Conservation (phyloP, 2,329 filamentous ascomycete genomes). For the Aspergillus novofumigatus region DNA sequence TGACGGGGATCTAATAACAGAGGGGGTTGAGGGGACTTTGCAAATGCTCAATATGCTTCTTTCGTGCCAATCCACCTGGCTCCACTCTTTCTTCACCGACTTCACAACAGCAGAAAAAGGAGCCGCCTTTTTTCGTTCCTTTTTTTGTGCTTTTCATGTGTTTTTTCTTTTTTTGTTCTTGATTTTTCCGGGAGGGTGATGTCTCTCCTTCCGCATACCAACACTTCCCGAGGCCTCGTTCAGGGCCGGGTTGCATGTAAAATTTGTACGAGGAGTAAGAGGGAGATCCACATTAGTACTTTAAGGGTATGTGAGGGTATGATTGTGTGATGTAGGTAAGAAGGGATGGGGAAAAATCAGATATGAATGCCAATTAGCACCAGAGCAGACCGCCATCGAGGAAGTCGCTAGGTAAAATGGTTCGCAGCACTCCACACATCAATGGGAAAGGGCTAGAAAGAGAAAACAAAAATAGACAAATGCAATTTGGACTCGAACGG, state of each 20-base stretch:
- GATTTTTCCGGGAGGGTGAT: slow-evolving; percentile 7
- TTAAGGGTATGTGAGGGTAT: slow-evolving; percentile 1
- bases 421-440: slow-evolving; percentile 8
- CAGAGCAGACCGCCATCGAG: neutral
- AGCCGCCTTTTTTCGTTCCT: slow-evolving; percentile 9
- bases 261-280: slow-evolving; percentile 4
- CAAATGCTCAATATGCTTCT: slow-evolving; percentile 2
- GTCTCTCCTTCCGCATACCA: neutral
- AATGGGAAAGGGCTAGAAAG: slow-evolving; percentile 5
- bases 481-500: slow-evolving; percentile 32
- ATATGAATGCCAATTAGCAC: slow-evolving; percentile 4
- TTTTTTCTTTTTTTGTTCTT: neutral
- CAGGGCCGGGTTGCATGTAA: neutral
- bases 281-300: slow-evolving; percentile 16
- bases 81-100: neutral
- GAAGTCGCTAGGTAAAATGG: slow-evolving; percentile 3
- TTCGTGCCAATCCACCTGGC: neutral
- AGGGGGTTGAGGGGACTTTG: neutral
- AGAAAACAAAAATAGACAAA: slow-evolving; percentile 15
- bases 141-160: neutral
- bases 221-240: neutral
- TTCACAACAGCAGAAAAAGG: neutral
- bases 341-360: slow-evolving; percentile 1
- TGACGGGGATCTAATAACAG: slow-evolving; percentile 1
- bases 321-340: slow-evolving; percentile 1